A percentile compares a stretch with the other conserved stretches of the same genome.
These are phyloP conservation scores for Physocladia obscura DNA, from an alignment of 192 early-diverging fungal genomes.

Conservation along the genomic window DNA sequence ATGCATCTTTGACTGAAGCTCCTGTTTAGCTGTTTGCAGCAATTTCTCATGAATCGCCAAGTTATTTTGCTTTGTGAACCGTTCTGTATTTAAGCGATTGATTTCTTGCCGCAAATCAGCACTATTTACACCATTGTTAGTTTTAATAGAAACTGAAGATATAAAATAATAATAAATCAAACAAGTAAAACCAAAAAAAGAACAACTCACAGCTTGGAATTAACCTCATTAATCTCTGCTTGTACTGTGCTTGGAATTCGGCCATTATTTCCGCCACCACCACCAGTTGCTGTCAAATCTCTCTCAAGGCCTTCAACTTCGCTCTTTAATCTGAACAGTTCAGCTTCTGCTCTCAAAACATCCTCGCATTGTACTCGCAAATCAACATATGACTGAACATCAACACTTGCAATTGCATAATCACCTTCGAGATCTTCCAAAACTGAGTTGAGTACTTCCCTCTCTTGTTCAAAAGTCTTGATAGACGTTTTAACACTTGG, in stretches of 20 bases:
- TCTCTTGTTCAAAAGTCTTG: constrained; percentile 11
- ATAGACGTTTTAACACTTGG: constrained; percentile 34
- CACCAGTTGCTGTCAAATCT: constrained; percentile 55
- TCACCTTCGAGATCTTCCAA: constrained; percentile 39
- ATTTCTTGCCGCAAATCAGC: constrained; percentile 52
- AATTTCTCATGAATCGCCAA: constrained; percentile 32
- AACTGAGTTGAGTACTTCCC: neutral
- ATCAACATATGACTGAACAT: constrained; percentile 30
- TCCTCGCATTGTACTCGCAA: constrained; percentile 43
- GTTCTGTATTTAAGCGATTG: constrained; percentile 52
- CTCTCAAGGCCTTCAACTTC: constrained; percentile 53
- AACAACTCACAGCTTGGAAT: constrained; percentile 44
- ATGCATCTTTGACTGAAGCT: constrained; percentile 35
- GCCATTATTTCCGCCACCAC: constrained; percentile 40
- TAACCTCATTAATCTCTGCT: constrained; percentile 51
- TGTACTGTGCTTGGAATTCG: constrained; percentile 69
- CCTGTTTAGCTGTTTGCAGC: constrained; percentile 37
- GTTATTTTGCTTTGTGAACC: constrained; percentile 55
- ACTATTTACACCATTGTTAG: constrained; percentile 34
- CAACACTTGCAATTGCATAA: constrained; percentile 13
- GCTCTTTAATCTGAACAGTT: constrained; percentile 34
- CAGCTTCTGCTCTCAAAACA: constrained; percentile 36
- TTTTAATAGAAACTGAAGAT: neutral
- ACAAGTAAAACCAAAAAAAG: neutral
- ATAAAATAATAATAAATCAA: neutral